Evolutionary conservation across 2,329 filamentous ascomycete genomes (phyloP).

Genomic region (Exophiala viscosa): DNA sequence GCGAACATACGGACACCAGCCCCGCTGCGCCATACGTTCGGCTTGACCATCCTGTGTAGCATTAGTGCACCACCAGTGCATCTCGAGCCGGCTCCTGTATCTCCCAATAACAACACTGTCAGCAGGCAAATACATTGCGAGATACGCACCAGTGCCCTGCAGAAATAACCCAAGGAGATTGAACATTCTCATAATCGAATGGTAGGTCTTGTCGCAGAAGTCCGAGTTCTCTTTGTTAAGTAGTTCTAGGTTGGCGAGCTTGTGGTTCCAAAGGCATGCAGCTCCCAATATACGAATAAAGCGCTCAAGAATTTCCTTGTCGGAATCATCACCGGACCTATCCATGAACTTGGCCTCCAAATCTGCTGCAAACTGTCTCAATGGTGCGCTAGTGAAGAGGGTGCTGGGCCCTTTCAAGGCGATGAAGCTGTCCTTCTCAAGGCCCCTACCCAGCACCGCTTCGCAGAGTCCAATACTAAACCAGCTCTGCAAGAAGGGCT

Average conservation of each 20-base stretch:
- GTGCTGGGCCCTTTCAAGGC: not conserved
- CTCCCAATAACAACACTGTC: too few relatives aligned
- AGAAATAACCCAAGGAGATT: not conserved
- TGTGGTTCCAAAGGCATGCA: slow-evolving; percentile 8
- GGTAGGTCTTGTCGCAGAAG: slow-evolving; percentile 7
- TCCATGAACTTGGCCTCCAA: not conserved
- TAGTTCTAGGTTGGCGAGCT: slow-evolving; percentile 1
- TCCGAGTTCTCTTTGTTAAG: slow-evolving; percentile 1
- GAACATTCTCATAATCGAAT: slow-evolving; percentile 4
- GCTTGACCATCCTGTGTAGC: not conserved
- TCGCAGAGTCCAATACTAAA: slow-evolving; percentile 10
- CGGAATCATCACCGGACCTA: not conserved
- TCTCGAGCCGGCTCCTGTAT: not conserved
- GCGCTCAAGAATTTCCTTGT: not conserved
- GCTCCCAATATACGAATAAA: not conserved
- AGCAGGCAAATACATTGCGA: not conserved
- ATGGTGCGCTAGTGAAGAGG: slow-evolving; percentile 3
- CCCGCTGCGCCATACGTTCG: slow-evolving; percentile 1
- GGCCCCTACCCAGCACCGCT: slow-evolving; percentile 4
- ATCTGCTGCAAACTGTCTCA: not conserved
- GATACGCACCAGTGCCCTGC: slow-evolving; percentile 1
- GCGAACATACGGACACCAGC: slow-evolving; percentile 8
- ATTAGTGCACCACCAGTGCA: not conserved
- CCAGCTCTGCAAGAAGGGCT: slow-evolving; percentile 10
- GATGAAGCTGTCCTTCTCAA: slow-evolving; percentile 3